Percentiles rank a stretch among this genome's conserved stretches.
Conservation (phyloP, 164 flowering plant genomes). For the Aristolochia fimbriata region DNA sequence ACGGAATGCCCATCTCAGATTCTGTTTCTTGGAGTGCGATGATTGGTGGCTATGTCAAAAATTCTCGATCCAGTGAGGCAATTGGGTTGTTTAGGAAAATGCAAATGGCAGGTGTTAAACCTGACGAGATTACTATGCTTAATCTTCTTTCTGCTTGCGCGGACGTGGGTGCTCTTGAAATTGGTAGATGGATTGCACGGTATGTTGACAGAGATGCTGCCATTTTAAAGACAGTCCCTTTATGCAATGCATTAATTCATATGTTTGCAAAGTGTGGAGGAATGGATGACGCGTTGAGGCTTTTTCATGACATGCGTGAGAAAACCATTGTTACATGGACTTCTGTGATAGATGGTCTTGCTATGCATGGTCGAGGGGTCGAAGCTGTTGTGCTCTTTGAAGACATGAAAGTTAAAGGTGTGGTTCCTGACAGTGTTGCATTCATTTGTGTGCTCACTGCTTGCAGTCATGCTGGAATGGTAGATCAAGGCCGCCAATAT, state of each 20-base stretch:
- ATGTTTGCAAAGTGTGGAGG: conserved; percentile 16
- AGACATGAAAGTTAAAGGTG: conserved; percentile 9
- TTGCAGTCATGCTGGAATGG: conserved; percentile 16
- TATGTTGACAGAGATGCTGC: conserved; percentile 9
- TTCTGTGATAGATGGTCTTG: conserved; percentile 11
- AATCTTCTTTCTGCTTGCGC: conserved; percentile 12
- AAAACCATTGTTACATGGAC: conserved; percentile 14
- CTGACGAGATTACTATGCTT: conserved; percentile 12
- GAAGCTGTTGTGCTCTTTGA: conserved; percentile 10
- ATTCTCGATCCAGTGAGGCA: conserved; percentile 6
- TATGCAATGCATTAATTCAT: conserved; percentile 12
- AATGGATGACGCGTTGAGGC: conserved; percentile 9
- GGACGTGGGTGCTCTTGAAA: conserved; percentile 11
- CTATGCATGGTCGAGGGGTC: conserved; percentile 9
- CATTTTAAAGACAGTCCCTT: conserved; percentile 2
- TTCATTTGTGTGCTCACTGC: conserved; percentile 14
- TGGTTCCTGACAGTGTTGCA: conserved; percentile 10
- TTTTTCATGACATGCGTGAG: conserved; percentile 9
- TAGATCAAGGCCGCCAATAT: conserved; percentile 7
- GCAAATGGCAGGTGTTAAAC: conserved; percentile 8
- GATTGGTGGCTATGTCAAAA: conserved; percentile 14
- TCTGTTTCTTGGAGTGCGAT: conserved; percentile 15
- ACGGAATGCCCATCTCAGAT: conserved; percentile 11
- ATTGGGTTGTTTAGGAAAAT: conserved; percentile 10
- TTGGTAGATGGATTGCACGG: conserved; percentile 12